Evolutionary conservation across 352 stramenopile species (phyloP), one percentile per base, ranked within the genome.

Genomic region (Globisporangium sylvaticum): DNA sequence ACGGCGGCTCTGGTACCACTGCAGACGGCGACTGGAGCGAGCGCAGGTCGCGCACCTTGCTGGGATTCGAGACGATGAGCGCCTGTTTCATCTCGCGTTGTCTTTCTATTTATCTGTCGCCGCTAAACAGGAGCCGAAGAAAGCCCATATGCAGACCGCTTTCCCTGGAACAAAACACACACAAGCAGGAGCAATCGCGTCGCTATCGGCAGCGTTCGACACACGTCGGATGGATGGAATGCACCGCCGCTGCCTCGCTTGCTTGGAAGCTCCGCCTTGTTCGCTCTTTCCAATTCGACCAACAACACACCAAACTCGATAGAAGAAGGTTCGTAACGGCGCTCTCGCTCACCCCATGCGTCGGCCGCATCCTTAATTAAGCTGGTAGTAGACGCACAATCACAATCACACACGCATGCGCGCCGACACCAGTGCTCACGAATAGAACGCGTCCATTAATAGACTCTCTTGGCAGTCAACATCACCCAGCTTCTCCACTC

Each of bases 21-120:
- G 27, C 6, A 3, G 44, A 58, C 9, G 59, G 42, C n/a, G 59
- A 54, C 20, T 65, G 59, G 32, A 53, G 29, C 1, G 60, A 66
- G 27, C 59, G 65, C n/a, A 66, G 48, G 25, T 59, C 59, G 65
- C 66, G 65, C 20, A 66, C 52, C 31, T 66, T 66, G 34, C 53
- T 63, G 50, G 65, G 31, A 18, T 56, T 61, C 3, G 65, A 70
- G 58, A 66, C 58, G 27, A 66, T 46, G 29, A 66, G 32, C 58
- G 48, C 58, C 65, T 65, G 48, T 27, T 66, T 66, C 65, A 70
- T 70, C 20, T 24, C 15, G 14, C 12, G 14, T 20, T 25, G 31
- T 44, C 37, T 18, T 4, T 34, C 8, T 50, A 50, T 50, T 18
- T 50, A 50, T 44, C 14, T 60, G 18, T 31, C n/a, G 27, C 37